These are phyloP conservation scores for Sugiyamaella valdiviana DNA, from an alignment of 805 yeast species.

Conservation along the genomic window DNA sequence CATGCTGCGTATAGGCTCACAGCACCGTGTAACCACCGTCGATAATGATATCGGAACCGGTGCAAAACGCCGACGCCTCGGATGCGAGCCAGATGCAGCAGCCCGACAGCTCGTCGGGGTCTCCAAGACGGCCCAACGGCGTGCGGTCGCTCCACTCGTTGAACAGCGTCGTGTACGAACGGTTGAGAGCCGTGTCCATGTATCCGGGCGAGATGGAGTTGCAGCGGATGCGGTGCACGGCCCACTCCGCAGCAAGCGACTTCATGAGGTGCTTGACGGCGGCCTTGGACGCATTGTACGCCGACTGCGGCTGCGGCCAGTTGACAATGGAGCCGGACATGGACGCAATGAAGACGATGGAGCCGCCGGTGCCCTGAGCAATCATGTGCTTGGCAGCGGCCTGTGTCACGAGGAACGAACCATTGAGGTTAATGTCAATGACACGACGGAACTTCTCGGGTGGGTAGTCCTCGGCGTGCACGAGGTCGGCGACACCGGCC, in stretches of 20 bases:
- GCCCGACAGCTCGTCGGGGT: conserved; percentile 63
- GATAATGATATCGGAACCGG: conserved; percentile 61
- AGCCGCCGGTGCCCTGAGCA: conserved; percentile 48
- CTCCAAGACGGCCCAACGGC: conserved; percentile 64
- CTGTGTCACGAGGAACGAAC: conserved; percentile 60
- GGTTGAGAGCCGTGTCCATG: conserved; percentile 64
- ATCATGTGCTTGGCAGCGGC: conserved; percentile 63
- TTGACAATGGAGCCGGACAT: conserved; percentile 68
- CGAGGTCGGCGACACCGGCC: conserved; percentile 64
- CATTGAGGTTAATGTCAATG: conserved; percentile 59
- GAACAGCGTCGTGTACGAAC: conserved; percentile 46
- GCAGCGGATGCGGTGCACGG: conserved; percentile 57
- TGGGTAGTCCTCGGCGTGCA: conserved; percentile 64
- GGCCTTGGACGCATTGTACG: conserved; percentile 69
- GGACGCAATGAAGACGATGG: conserved; percentile 59
- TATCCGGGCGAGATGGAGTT: conserved; percentile 66
- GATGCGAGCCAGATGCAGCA: conserved; percentile 57
- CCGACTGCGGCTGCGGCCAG: conserved; percentile 66
- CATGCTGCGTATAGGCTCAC: conserved; percentile 16
- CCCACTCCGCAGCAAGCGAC: conserved; percentile 72
- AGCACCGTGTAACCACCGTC: conserved; percentile 51
- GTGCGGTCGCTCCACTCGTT: conserved; percentile 58
- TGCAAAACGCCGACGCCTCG: conserved; percentile 52
- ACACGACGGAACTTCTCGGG: conserved; percentile 57
- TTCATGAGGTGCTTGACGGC: conserved; percentile 61